Evolutionary conservation across 768 basidiomycete species (phyloP).

Genomic region (Cubamyces sp.): DNA sequence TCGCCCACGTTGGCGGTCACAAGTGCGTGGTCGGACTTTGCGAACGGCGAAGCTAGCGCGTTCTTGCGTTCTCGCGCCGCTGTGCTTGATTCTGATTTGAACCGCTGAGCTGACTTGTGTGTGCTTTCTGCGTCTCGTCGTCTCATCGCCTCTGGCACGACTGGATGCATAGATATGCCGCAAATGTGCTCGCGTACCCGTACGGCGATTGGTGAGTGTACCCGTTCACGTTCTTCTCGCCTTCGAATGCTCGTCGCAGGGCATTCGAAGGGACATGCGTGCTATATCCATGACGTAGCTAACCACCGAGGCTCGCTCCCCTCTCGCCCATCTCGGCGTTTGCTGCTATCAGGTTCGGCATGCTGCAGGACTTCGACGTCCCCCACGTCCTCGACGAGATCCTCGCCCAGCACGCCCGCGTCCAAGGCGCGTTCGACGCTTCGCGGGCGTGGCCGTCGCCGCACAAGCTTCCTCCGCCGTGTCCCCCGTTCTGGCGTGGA

Average conservation of each 20-base stretch:
- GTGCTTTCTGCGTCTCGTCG: no score
- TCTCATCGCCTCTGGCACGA: no score
- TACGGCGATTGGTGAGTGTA: slow-evolving; percentile 69
- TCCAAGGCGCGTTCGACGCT: background rate
- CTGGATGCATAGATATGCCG: slow-evolving; percentile 55
- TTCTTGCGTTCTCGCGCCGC: background rate
- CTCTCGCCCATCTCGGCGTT: background rate
- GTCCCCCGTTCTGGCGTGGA: slow-evolving; percentile 66
- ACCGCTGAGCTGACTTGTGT: background rate
- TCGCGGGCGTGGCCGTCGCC: slow-evolving; percentile 27
- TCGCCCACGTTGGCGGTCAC: slow-evolving; percentile 85
- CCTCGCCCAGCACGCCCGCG: slow-evolving; percentile 36
- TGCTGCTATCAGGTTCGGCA: slow-evolving; percentile 56
- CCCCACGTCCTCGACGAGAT: slow-evolving; percentile 54
- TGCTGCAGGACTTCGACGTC: slow-evolving; percentile 59
- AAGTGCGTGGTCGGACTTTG: slow-evolving; percentile 51
- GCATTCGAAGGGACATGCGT: background rate
- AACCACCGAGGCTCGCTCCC: background rate
- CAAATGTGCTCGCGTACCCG: slow-evolving; percentile 70
- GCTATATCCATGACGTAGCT: background rate
- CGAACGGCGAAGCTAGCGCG: background rate
- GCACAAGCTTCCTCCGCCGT: slow-evolving; percentile 41
- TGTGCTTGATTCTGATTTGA: background rate
- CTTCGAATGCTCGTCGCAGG: background rate
- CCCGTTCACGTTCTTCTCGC: background rate